Evolutionary conservation across 2,329 filamentous ascomycete species (phyloP).

Genomic region (Exophiala aquamarina): DNA sequence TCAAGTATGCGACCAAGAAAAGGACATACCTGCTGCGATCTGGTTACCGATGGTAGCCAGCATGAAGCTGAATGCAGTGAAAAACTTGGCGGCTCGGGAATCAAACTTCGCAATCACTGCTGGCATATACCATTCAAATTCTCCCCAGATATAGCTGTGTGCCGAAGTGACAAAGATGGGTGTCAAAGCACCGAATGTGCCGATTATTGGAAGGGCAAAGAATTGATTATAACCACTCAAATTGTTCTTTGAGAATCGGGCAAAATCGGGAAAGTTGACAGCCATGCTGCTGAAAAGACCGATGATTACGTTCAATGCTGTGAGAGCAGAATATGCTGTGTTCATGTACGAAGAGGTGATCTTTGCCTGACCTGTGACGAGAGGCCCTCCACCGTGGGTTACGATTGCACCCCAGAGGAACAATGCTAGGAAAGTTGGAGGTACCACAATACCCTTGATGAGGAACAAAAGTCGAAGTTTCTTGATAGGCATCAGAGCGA

Average conservation of each 20-base stretch:
- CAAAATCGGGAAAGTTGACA: slow-evolving; percentile 52
- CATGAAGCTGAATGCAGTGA: slow-evolving; percentile 41
- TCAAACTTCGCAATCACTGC: slow-evolving; percentile 48
- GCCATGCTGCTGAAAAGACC: slow-evolving; percentile 51
- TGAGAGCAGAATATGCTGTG: slow-evolving; percentile 44
- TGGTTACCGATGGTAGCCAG: slow-evolving; percentile 46
- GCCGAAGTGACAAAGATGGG: slow-evolving; percentile 52
- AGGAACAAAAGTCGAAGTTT: slow-evolving; percentile 47
- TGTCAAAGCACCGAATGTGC: slow-evolving; percentile 47
- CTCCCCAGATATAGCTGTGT: slow-evolving; percentile 46
- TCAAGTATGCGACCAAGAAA: no score
- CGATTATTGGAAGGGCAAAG: slow-evolving; percentile 50
- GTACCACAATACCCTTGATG: slow-evolving; percentile 45
- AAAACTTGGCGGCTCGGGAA: slow-evolving; percentile 44
- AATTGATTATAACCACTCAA: slow-evolving; percentile 45
- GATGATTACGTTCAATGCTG: slow-evolving; percentile 49
- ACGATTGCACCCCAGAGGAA: slow-evolving; percentile 47
- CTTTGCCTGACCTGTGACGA: slow-evolving; percentile 39
- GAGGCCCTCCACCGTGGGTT: slow-evolving; percentile 43
- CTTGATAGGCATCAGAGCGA: slow-evolving; percentile 45
- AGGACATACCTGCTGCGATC: slow-evolving; percentile 35
- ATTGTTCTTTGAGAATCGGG: slow-evolving; percentile 44
- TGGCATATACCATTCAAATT: slow-evolving; percentile 51
- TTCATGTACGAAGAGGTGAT: slow-evolving; percentile 43
- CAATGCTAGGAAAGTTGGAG: slow-evolving; percentile 44